These are phyloP conservation scores for Lantana camara DNA, from an alignment of 257 asterid species.

Conservation along the genomic window DNA sequence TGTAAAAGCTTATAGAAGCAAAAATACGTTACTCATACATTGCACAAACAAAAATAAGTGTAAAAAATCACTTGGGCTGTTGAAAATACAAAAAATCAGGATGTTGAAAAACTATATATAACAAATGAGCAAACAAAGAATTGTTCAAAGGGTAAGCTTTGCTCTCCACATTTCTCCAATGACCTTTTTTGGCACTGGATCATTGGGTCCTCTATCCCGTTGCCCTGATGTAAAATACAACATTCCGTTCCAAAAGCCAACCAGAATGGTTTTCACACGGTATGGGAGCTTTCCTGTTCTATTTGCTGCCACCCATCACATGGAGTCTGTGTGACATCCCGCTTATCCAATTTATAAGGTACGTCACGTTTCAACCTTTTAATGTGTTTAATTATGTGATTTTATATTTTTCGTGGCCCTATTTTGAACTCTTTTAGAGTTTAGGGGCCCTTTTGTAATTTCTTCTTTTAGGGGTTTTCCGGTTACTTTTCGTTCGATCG, in stretches of 20 bases:
- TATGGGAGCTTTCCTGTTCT: conserved; percentile 91
- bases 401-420: no score
- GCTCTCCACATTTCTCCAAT: conserved; percentile 95
- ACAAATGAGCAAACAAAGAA: conserved; percentile 14
- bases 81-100: conserved; percentile 10
- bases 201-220: conserved; percentile 80
- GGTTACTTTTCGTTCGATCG: no score
- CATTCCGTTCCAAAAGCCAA: conserved; percentile 93
- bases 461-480: no score
- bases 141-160: conserved; percentile 49
- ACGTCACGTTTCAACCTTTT: no score
- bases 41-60: neutral
- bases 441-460: no score
- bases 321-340: no score
- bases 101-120: conserved; percentile 13
- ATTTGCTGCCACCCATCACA: conserved; percentile 98
- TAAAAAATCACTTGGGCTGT: no score
- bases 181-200: conserved; percentile 88
- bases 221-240: conserved; percentile 93
- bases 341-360: no score
- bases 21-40: conserved; percentile 1
- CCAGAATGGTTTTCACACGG: conserved; percentile 88
- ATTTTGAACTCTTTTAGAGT: no score
- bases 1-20: no score
- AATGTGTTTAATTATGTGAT: no score